phyloP scores from a whole-genome alignment of 352 stramenopile species.

The Pythium pyrilobum region DNA sequence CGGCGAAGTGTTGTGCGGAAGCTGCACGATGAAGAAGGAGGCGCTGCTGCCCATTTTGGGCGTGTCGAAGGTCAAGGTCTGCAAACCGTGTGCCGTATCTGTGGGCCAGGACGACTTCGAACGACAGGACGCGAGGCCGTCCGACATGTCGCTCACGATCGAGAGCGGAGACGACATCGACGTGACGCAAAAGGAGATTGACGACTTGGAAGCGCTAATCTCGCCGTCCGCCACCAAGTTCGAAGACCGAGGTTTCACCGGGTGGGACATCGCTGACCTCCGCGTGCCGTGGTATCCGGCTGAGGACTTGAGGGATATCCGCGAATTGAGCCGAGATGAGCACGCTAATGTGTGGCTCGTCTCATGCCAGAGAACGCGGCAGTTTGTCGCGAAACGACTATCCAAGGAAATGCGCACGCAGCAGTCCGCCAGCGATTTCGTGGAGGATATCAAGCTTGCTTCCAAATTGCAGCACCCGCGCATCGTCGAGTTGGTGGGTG shows the following conservation, averaged over 20 bases:
- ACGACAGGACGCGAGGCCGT: neutral
- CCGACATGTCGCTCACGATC: constrained; percentile 1
- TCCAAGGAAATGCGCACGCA: neutral
- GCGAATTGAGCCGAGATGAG: neutral
- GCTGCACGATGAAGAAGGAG: constrained; percentile 13
- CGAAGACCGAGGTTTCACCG: neutral
- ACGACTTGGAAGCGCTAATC: constrained; percentile 16
- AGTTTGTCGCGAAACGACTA: constrained; percentile 11
- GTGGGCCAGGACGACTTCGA: neutral
- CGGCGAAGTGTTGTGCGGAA: constrained; percentile 12
- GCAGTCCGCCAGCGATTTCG: constrained; percentile 13
- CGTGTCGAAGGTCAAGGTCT: constrained; percentile 14
- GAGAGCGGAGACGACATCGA: neutral
- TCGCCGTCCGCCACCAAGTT: constrained; percentile 1
- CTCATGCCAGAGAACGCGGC: neutral
- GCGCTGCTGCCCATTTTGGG: constrained; percentile 5
- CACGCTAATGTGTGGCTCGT: constrained; percentile 14
- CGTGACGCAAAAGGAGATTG: constrained; percentile 13
- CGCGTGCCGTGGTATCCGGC: constrained; percentile 4
- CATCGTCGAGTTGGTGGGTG: constrained; percentile 20
- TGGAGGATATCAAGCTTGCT: constrained; percentile 23
- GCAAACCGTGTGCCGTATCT: constrained; percentile 7
- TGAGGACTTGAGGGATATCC: neutral
- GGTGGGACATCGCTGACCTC: constrained; percentile 5
- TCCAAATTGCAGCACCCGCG: constrained; percentile 17